Evolutionary conservation across 192 early-diverging fungal genomes (phyloP).

Genomic region (Diversispora epigaea): DNA sequence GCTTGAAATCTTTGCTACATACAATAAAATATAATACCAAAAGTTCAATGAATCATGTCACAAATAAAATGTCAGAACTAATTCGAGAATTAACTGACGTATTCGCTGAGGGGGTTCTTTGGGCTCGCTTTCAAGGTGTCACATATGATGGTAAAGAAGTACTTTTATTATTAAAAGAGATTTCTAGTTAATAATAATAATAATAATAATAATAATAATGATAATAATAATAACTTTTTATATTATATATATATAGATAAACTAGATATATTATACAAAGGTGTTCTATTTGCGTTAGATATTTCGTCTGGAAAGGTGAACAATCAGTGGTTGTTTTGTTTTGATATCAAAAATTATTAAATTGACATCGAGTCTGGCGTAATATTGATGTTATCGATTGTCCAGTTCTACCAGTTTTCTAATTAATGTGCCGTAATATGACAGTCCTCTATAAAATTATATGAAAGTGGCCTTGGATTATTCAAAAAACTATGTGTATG

Average conservation of each 20-base stretch:
- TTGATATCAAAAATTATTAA: background rate
- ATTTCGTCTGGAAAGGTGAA: slow-evolving; percentile 32
- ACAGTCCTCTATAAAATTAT: slow-evolving; percentile 32
- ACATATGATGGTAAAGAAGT: slow-evolving; percentile 20
- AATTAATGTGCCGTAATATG: slow-evolving; percentile 20
- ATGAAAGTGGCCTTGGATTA: slow-evolving; percentile 28
- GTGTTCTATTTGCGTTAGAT: slow-evolving; percentile 24
- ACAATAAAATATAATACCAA: background rate
- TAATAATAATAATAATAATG: too few relatives aligned
- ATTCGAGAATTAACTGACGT: slow-evolving; percentile 1
- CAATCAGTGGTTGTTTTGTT: slow-evolving; percentile 23
- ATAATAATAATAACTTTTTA: too few relatives aligned
- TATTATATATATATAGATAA: slow-evolving; percentile 1
- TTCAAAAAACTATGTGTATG: slow-evolving; percentile 32
- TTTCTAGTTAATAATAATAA: too few relatives aligned
- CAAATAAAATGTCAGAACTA: background rate
- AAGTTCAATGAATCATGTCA: background rate
- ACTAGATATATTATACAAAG: slow-evolving; percentile 10
- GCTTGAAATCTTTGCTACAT: background rate
- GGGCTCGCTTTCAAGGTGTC: slow-evolving; percentile 1
- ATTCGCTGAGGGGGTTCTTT: slow-evolving; percentile 21
- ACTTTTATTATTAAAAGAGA: too few relatives aligned
- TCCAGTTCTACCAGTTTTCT: slow-evolving; percentile 16
- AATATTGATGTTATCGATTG: slow-evolving; percentile 14
- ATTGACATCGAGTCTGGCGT: background rate